Conservation (phyloP, 2,329 filamentous ascomycete genomes). For the Clarireedia homoeocarpa region DNA sequence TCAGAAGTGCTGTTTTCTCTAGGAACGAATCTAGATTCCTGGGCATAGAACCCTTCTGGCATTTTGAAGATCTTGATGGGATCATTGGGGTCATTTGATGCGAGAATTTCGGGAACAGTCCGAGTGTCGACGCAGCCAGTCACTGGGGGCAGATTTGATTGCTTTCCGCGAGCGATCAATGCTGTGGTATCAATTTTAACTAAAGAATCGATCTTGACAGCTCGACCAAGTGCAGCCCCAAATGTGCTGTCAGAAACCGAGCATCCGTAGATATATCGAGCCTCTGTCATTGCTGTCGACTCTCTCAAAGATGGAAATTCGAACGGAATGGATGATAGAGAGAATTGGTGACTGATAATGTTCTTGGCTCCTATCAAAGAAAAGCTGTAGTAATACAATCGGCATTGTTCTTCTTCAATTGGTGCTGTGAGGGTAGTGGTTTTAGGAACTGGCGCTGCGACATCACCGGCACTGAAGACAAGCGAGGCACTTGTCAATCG, state of each 20-base stretch:
- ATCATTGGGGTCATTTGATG: constrained; percentile 38
- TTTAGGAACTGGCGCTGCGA: constrained; percentile 43
- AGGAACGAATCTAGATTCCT: constrained; percentile 60
- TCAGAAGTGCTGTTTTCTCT: constrained; percentile 37
- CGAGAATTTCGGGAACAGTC: constrained; percentile 43
- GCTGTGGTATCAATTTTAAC: constrained; percentile 51
- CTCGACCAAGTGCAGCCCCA: constrained; percentile 51
- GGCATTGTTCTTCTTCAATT: constrained; percentile 55
- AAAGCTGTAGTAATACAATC: constrained; percentile 63
- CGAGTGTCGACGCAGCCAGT: constrained; percentile 56
- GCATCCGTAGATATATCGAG: constrained; percentile 60
- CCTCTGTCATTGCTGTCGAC: constrained; percentile 45
- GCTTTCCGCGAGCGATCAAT: constrained; percentile 46
- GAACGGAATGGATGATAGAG: constrained; percentile 55
- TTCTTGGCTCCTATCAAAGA: constrained; percentile 31
- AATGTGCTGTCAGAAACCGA: constrained; percentile 50
- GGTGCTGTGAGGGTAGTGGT: constrained; percentile 18
- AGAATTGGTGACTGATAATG: constrained; percentile 53
- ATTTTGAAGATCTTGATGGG: constrained; percentile 55
- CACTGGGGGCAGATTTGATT: constrained; percentile 38
- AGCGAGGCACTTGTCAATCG: constrained; percentile 58
- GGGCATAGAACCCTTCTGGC: constrained; percentile 53
- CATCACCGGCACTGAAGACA: constrained; percentile 57
- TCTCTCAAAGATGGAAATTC: constrained; percentile 58
- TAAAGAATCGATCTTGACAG: constrained; percentile 58